These are phyloP conservation scores for Umbelopsis sp. DNA, from an alignment of 371 early-diverging fungal genomes.

Conservation along the genomic window DNA sequence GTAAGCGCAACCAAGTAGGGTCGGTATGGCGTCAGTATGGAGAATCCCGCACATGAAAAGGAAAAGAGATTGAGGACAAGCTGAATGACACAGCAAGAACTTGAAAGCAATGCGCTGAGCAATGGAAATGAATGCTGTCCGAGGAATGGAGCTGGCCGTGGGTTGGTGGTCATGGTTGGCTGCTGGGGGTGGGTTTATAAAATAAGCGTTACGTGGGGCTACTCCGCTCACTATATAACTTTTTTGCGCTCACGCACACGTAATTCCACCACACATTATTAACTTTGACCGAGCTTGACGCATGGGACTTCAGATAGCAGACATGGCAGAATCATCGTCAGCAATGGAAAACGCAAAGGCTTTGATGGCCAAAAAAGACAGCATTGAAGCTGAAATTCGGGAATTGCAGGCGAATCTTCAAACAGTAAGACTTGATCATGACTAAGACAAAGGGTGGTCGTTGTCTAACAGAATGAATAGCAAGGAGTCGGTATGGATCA, in stretches of 20 bases:
- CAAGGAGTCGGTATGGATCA: constrained; percentile 77
- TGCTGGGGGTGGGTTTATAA: no score
- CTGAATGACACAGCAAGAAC: constrained; percentile 61
- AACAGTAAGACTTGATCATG: constrained; percentile 27
- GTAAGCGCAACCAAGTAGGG: constrained; percentile 38
- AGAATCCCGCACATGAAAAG: constrained; percentile 61
- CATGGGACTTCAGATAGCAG: constrained; percentile 4
- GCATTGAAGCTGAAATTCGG: constrained; percentile 62
- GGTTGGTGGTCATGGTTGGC: background rate
- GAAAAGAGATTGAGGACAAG: constrained; percentile 54
- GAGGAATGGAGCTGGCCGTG: background rate
- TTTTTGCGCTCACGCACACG: no score
- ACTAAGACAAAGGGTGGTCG: no score
- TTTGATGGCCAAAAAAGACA: constrained; percentile 64
- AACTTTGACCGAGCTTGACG: background rate
- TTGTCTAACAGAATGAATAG: constrained; percentile 21
- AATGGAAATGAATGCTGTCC: constrained; percentile 12
- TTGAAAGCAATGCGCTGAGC: constrained; percentile 46
- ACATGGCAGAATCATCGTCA: constrained; percentile 1
- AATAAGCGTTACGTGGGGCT: no score
- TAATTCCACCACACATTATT: background rate
- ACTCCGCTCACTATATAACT: no score
- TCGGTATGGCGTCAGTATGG: constrained; percentile 54
- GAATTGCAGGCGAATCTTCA: constrained; percentile 55
- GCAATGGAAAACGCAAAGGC: constrained; percentile 44